Evolutionary conservation across 148 eudicot genomes (phyloP).

Genomic region (Rhododendron ferrugineum): DNA sequence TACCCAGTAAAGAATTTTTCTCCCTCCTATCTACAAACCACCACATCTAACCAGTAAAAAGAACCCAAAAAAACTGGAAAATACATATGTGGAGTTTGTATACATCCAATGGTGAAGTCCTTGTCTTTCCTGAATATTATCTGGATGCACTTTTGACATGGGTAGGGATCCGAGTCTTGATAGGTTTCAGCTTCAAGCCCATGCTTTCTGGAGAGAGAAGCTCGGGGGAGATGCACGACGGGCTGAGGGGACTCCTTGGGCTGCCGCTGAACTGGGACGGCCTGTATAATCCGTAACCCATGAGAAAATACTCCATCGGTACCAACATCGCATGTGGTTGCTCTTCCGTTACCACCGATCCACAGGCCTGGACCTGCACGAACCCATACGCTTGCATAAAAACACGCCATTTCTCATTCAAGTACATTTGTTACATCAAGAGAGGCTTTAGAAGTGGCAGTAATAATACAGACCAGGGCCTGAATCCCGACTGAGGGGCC

Average conservation of each 20-base stretch:
- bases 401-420: neutral
- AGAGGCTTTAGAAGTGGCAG: neutral
- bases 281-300: conserved; percentile 78
- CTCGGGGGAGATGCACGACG: conserved; percentile 81
- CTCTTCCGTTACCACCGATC: conserved; percentile 98
- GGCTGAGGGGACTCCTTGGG: conserved; percentile 88
- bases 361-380: conserved; percentile 77
- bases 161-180: conserved; percentile 67
- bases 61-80: neutral
- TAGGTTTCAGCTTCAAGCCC: conserved; percentile 94
- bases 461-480: neutral
- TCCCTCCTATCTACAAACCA: conserved; percentile 16
- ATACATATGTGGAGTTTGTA: neutral
- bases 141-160: neutral
- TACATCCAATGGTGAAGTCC: neutral
- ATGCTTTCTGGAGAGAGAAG: conserved; percentile 96
- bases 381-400: neutral
- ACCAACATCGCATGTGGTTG: conserved; percentile 94
- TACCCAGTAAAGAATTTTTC: conserved; percentile 21
- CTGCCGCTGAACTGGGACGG: conserved; percentile 65
- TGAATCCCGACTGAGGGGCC: neutral
- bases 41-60: neutral
- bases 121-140: neutral
- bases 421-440: neutral
- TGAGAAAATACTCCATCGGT: conserved; percentile 83